These are phyloP conservation scores for Corniculantispora saksenae DNA, from an alignment of 2,329 filamentous ascomycete species.

Conservation along the genomic window DNA sequence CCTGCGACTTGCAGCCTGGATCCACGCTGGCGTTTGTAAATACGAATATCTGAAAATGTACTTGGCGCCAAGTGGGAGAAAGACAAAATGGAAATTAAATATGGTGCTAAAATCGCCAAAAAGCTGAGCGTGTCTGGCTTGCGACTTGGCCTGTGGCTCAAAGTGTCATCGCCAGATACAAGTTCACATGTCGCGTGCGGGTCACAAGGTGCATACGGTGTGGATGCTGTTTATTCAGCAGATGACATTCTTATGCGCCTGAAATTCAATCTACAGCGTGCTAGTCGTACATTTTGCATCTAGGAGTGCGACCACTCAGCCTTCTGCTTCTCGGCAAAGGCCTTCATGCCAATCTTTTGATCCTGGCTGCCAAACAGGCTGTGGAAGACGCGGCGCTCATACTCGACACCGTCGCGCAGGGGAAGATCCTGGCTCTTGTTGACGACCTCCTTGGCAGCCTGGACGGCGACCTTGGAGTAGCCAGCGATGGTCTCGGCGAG, in stretches of 20 bases:
- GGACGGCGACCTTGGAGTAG: slow-evolving; percentile 82
- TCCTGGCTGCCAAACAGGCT: slow-evolving; percentile 89
- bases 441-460: slow-evolving; percentile 95
- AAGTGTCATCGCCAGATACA: background rate
- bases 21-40: slow-evolving; percentile 1
- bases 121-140: background rate
- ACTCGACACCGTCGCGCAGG: slow-evolving; percentile 89
- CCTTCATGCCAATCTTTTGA: slow-evolving; percentile 96
- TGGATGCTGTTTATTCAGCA: background rate
- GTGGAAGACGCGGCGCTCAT: slow-evolving; percentile 91
- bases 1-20: background rate
- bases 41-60: slow-evolving; percentile 1
- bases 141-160: background rate
- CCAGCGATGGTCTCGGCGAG: slow-evolving; percentile 88
- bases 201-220: slow-evolving; percentile 3
- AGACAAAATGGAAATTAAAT: background rate
- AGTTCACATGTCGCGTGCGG: slow-evolving; percentile 14
- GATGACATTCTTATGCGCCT: slow-evolving; percentile 3
- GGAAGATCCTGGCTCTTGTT: slow-evolving; percentile 96
- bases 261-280: slow-evolving; percentile 2
- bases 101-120: background rate
- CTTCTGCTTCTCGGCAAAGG: slow-evolving; percentile 94
- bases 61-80: background rate
- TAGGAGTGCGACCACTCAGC: slow-evolving; percentile 83
- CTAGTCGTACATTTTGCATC: slow-evolving; percentile 27